Evolutionary conservation across 768 basidiomycete species (phyloP), one percentile per base, ranked within the genome.

Genomic region (Kondoa malvinella): DNA sequence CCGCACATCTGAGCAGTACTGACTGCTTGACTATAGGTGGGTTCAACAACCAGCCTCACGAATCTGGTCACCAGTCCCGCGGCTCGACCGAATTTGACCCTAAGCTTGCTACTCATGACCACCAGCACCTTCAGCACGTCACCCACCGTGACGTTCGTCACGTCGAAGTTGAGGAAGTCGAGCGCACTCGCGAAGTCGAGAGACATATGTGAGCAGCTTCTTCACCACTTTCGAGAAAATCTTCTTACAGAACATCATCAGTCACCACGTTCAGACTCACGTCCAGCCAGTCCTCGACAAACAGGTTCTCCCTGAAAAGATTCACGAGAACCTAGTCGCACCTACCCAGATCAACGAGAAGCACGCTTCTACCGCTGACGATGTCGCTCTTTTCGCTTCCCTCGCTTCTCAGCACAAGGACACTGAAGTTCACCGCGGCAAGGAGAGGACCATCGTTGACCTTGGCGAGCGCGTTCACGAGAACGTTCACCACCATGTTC

Each of bases 101-200:
- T 33, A 63, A 63, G 61, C 33, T 63, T 32, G 61, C 27, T 33
- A 27, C 61, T 32, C 61, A 63, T 29, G 61, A 63, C 12, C 61
- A 63, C 61, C 27, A 63, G 61, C 61, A 63, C 31, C 61, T 63
- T 3, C 61, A 63, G 32, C 61, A 63, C 32, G 61, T 63, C n/a
- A 63, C 61, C 32, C 15, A 63, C 26, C 29, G 14, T 27, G 15
- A 27, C 27, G 29, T 31, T 33, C 61, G 30, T 34, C 61, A 63
- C 32, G 14, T 15, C 30, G 61, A 63, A 33, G 40, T 50, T 50
- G 40, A 50, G 40, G 40, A 50, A 50, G 40, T 50, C 40, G 40
- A 50, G 21, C 40, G 40, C 21, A 8, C 8, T 8, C 40, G 40
- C 40, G 40, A 50, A 50, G 40, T 50, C 21, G 40, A 50, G 12